These are phyloP conservation scores for Naganishia vishniacii DNA, from an alignment of 768 basidiomycete species.

Conservation along the genomic window DNA sequence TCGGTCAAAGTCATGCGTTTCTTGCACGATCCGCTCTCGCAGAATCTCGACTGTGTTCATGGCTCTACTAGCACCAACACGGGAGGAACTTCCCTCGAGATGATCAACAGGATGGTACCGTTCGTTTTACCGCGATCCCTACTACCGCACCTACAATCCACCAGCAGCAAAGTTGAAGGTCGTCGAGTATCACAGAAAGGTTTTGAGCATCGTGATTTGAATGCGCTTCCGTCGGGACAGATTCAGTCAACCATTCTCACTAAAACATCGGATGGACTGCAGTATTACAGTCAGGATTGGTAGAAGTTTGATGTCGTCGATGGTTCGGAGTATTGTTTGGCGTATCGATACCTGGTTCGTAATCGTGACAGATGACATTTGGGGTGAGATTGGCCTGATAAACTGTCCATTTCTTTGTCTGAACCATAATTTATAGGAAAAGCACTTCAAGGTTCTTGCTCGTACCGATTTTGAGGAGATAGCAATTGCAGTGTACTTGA, in stretches of 20 bases:
- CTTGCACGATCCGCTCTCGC: not conserved
- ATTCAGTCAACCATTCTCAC: not conserved
- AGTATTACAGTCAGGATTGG: not conserved
- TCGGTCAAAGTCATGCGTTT: conserved; percentile 8
- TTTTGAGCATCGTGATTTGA: not conserved
- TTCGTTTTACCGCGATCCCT: not conserved
- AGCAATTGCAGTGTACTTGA: not conserved
- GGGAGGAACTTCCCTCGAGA: not conserved
- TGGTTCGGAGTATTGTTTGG: not conserved
- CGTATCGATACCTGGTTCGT: not conserved
- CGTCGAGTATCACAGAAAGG: not conserved
- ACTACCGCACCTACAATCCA: not conserved
- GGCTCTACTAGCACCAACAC: not conserved
- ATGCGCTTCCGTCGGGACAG: not conserved
- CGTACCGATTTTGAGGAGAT: not conserved
- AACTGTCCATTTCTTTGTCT: not conserved
- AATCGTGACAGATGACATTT: not conserved
- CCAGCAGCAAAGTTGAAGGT: not conserved
- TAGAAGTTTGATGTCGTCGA: not conserved
- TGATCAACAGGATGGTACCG: conserved; percentile 1
- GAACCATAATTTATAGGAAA: not conserved
- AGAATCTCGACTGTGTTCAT: not conserved
- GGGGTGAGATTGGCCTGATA: not conserved
- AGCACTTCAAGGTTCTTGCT: not conserved
- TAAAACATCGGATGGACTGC: not conserved